A percentile compares a stretch with the other conserved stretches of the same genome.
phyloP scores from a whole-genome alignment of 306 rosid genomes.

The Prunus salicina region DNA sequence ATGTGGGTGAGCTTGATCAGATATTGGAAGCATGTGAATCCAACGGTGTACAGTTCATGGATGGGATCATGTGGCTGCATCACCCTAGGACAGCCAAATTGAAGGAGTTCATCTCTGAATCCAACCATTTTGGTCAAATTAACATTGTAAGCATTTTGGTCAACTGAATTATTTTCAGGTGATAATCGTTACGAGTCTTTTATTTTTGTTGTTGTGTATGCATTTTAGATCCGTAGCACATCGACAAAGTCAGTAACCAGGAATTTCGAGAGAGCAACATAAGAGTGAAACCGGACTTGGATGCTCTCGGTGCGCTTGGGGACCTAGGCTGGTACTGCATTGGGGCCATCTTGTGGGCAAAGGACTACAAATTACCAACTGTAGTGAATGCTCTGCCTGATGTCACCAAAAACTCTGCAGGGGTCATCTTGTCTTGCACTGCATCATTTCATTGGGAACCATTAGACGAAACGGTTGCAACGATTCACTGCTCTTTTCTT shows the following conservation, averaged over 20 bases:
- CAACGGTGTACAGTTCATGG: constrained; percentile 84
- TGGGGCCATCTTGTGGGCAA: constrained; percentile 73
- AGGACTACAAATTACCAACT: constrained; percentile 52
- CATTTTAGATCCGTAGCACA: constrained; percentile 59
- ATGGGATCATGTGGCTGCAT: constrained; percentile 82
- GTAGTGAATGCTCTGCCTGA: constrained; percentile 55
- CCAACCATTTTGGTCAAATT: constrained; percentile 35
- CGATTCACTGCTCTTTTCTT: constrained; percentile 63
- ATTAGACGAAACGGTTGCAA: constrained; percentile 37
- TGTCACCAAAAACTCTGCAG: constrained; percentile 34
- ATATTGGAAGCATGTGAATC: constrained; percentile 62
- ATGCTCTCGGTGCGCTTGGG: constrained; percentile 74
- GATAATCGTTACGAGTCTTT: neutral
- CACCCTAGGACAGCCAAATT: constrained; percentile 69
- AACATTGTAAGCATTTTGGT: constrained; percentile 35
- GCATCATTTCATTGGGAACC: constrained; percentile 63
- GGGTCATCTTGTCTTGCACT: constrained; percentile 62
- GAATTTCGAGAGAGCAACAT: constrained; percentile 55
- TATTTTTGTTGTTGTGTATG: neutral
- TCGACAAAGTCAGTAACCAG: constrained; percentile 41
- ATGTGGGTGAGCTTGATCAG: constrained; percentile 53
- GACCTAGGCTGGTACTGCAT: constrained; percentile 78
- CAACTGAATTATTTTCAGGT: neutral
- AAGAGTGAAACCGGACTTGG: constrained; percentile 63
- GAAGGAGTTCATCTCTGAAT: constrained; percentile 43